Percentiles rank a stretch among this genome's conserved stretches.
Evolutionary conservation across 1,139 yeast genomes (phyloP).

Genomic region (Geotrichum reessii): DNA sequence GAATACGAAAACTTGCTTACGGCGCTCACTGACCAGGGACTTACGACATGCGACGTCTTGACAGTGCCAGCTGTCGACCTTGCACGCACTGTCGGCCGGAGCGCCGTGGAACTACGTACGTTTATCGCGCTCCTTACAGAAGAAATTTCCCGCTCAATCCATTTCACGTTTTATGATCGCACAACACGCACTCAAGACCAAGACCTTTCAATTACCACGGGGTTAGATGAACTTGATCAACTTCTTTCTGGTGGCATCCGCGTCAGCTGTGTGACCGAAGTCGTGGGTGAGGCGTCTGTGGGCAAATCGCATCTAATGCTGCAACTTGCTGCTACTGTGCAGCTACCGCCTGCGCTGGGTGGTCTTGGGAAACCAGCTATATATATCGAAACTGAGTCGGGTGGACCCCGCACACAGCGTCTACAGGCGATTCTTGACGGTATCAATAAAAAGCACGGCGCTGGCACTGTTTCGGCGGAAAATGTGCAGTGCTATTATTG

Average conservation of each 20-base stretch:
- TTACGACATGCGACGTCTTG: conserved; percentile 43
- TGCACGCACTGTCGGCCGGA: conserved; percentile 44
- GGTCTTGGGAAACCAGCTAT: conserved; percentile 50
- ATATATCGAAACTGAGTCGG: conserved; percentile 72
- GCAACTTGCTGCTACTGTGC: conserved; percentile 58
- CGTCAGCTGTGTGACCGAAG: conserved; percentile 62
- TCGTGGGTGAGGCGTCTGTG: conserved; percentile 77
- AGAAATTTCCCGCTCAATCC: conserved; percentile 3
- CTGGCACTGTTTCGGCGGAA: conserved; percentile 36
- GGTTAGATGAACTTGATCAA: conserved; percentile 4
- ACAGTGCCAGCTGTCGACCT: conserved; percentile 39
- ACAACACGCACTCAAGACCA: conserved; percentile 6
- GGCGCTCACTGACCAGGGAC: conserved; percentile 28
- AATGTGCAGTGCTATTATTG: conserved; percentile 59
- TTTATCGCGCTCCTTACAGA: conserved; percentile 35
- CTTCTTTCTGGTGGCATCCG: conserved; percentile 48
- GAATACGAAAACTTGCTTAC: conserved; percentile 30
- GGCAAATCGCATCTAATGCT: conserved; percentile 77
- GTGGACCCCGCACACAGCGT: conserved; percentile 56
- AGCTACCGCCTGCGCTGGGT: conserved; percentile 42
- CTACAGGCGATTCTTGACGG: conserved; percentile 39
- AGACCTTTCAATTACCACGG: conserved; percentile 6
- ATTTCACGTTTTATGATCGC: conserved; percentile 5
- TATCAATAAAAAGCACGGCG: conserved; percentile 24
- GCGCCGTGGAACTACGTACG: conserved; percentile 44